Conservation (phyloP, 768 basidiomycete species). For the Neoboletus magnificus region DNA sequence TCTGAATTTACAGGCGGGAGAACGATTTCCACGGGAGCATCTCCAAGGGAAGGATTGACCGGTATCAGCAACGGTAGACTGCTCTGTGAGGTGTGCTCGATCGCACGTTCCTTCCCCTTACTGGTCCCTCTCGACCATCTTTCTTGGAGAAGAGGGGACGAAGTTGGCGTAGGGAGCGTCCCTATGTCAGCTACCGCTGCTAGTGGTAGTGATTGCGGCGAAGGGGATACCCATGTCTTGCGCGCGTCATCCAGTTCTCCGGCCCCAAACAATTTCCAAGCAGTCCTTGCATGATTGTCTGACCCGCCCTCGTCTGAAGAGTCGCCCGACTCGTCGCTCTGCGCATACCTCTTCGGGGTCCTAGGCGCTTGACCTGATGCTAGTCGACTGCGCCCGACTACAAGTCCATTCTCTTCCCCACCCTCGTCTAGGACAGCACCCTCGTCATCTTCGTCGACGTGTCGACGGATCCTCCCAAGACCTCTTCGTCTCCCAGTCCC, state of each 20-base stretch:
- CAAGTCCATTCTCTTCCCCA: background rate
- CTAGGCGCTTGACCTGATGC: background rate
- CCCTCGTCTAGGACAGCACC: background rate
- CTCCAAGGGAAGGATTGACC: background rate
- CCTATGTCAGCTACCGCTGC: background rate
- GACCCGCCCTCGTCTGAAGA: constrained; percentile 41
- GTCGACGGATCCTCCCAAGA: constrained; percentile 35
- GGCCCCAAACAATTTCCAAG: constrained; percentile 52
- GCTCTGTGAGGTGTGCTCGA: background rate
- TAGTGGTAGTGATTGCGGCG: constrained; percentile 5
- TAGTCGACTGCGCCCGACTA: background rate
- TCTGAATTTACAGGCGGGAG: background rate
- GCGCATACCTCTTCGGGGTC: constrained; percentile 4
- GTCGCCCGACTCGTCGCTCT: constrained; percentile 42
- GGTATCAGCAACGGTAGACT: background rate
- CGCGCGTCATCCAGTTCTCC: constrained; percentile 23
- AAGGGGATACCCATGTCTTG: constrained; percentile 20
- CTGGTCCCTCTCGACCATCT: background rate
- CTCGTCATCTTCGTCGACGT: constrained; percentile 13
- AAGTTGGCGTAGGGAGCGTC: constrained; percentile 23
- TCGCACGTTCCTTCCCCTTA: constrained; percentile 5
- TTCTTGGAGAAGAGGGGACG: constrained; percentile 16
- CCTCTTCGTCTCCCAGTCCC: constrained; percentile 31
- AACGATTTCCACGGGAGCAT: background rate
- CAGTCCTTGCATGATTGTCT: constrained; percentile 52